Conservation (phyloP, 1,139 yeast genomes). For the Yamadazyma taylorii region DNA sequence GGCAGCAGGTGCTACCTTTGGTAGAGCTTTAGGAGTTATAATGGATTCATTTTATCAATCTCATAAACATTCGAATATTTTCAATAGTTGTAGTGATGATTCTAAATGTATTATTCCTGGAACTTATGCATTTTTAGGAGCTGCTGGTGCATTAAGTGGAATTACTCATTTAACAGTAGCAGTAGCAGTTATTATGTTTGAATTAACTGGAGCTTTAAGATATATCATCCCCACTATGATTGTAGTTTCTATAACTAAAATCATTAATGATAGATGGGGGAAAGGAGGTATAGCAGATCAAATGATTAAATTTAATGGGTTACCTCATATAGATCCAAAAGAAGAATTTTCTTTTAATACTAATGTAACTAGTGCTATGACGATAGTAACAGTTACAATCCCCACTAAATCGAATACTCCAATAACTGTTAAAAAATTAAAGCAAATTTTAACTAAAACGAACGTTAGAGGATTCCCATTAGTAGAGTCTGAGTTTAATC, state of each 20-base stretch:
- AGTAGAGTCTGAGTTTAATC: conserved; percentile 30
- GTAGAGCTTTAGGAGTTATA: conserved; percentile 75
- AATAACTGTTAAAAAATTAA: conserved; percentile 36
- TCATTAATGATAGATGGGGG: conserved; percentile 75
- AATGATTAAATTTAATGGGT: conserved; percentile 85
- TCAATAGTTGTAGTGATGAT: conserved; percentile 46
- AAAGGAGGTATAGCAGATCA: conserved; percentile 91
- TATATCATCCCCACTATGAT: conserved; percentile 95
- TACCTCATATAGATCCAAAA: conserved; percentile 79
- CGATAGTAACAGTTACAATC: conserved; percentile 50
- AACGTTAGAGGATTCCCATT: conserved; percentile 60
- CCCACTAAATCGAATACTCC: conserved; percentile 33
- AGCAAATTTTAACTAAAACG: conserved; percentile 36
- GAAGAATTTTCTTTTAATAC: conserved; percentile 61
- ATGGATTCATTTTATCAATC: conserved; percentile 57
- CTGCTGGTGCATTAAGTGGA: conserved; percentile 93
- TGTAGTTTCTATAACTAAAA: conserved; percentile 86
- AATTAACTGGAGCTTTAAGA: conserved; percentile 87
- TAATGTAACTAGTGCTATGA: conserved; percentile 67
- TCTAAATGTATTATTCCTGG: conserved; percentile 81
- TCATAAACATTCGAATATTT: conserved; percentile 41
- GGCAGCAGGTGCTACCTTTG: conserved; percentile 96
- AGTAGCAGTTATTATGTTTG: conserved; percentile 94
- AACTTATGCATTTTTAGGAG: conserved; percentile 94
- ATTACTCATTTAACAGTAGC: conserved; percentile 90